Percentiles rank a stretch among this genome's conserved stretches.
Conservation (phyloP, 768 basidiomycete species). For the Pisolithus albus region DNA sequence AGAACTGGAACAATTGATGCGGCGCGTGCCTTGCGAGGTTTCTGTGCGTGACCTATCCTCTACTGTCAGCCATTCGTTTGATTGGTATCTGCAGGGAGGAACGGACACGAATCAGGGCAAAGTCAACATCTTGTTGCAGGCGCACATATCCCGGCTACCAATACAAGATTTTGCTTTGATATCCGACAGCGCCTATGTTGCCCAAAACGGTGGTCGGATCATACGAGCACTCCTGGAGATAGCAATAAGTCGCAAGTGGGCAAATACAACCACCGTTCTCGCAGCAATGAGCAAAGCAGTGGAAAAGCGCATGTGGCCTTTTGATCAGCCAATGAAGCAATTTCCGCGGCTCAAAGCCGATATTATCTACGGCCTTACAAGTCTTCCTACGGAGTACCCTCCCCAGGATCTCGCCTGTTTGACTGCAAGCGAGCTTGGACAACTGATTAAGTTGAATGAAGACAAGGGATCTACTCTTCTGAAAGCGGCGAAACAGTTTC, state of each 20-base stretch:
- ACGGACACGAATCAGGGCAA: slow-evolving; percentile 66
- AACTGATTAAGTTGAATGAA: slow-evolving; percentile 81
- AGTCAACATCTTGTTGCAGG: slow-evolving; percentile 93
- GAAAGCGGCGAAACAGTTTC: slow-evolving; percentile 80
- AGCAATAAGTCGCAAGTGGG: slow-evolving; percentile 89
- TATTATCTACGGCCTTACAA: slow-evolving; percentile 68
- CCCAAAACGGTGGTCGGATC: slow-evolving; percentile 93
- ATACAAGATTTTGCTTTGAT: slow-evolving; percentile 94
- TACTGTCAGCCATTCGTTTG: background rate
- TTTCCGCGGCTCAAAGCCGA: slow-evolving; percentile 65
- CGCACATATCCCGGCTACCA: slow-evolving; percentile 71
- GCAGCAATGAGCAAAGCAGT: slow-evolving; percentile 91
- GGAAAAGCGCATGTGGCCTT: slow-evolving; percentile 91
- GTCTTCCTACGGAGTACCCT: slow-evolving; percentile 76
- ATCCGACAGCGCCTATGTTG: slow-evolving; percentile 89
- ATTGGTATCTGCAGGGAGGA: slow-evolving; percentile 45
- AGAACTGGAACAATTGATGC: slow-evolving; percentile 70
- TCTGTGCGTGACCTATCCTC: slow-evolving; percentile 40
- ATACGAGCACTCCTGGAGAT: slow-evolving; percentile 93
- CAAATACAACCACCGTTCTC: slow-evolving; percentile 67
- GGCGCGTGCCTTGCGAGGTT: slow-evolving; percentile 71
- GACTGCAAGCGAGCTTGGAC: slow-evolving; percentile 63
- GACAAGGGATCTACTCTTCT: slow-evolving; percentile 73
- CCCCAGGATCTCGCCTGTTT: slow-evolving; percentile 65
- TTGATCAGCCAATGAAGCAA: slow-evolving; percentile 83